Base-by-base conservation (phyloP, 768 basidiomycete species). In the Suillus paluster region DNA sequence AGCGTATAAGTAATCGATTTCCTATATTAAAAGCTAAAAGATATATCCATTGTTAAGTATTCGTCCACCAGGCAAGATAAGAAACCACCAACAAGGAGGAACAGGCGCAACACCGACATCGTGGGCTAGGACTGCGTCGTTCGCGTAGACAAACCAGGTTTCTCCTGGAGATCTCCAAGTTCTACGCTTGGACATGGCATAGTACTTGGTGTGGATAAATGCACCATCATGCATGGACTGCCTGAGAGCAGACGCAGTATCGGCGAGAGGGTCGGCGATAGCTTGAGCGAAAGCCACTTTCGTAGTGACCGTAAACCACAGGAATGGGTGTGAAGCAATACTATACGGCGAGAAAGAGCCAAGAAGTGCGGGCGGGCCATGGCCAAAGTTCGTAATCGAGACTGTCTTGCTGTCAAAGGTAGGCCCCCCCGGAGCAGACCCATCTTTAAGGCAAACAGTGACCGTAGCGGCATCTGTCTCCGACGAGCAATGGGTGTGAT, bases 171-270 rank as follows among this genome's bases (percentile, higher is more conserved):
- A 62, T 15, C 54, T 12, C 11, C 63, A 53, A 1, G 41, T 25
- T n/a, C 64, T 55, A 50, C 58, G 70, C 23, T 59, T 52, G 10
- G 71, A 75, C 57, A 74, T 73, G n/a, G 33, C 73, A 14, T 75
- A 68, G 41, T 73, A 73, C 38, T 69, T 73, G 10, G 71, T 73
- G 46, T 73, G 71, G 2, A 75, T 58, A 52, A 73, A 71, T 41
- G 71, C 67, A 10, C 73, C 72, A 17, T 45, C 66, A n/a, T 55
- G 53, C 71, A 73, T 64, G 46, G 72, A 73, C 41, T 62, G 63
- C 50, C 63, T 64, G 4, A 75, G 45, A 1, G 71, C 73, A 39
- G 60, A 23, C 0, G 71, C 58, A 5, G 65, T 58, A 9, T 65
- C 60, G 23, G 61, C 17, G 7, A 68, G 67, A 0, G 71, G 71